These are phyloP conservation scores for Cladobotryum mycophilum DNA, from an alignment of 2,329 filamentous ascomycete genomes.

Conservation along the genomic window DNA sequence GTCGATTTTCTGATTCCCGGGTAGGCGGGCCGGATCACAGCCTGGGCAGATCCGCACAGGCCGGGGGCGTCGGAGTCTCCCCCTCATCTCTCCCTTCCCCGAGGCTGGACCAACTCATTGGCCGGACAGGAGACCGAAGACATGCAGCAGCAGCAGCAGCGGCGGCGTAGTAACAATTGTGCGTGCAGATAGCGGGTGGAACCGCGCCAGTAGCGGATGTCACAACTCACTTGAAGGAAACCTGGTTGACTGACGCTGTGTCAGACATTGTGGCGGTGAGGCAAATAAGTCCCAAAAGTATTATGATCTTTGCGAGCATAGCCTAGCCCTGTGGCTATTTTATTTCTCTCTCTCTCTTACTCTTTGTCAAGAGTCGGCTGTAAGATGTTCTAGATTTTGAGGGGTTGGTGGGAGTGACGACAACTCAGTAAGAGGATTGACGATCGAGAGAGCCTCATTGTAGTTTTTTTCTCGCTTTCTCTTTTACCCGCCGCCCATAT, in stretches of 20 bases:
- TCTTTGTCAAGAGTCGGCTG: background rate
- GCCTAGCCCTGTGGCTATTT: background rate
- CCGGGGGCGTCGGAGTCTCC: background rate
- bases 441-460: background rate
- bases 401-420: too few relatives aligned
- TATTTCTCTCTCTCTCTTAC: background rate
- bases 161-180: background rate
- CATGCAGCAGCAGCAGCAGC: background rate
- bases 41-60: slow-evolving; percentile 8
- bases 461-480: too few relatives aligned
- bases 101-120: slow-evolving; percentile 1
- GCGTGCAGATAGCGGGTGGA: slow-evolving; percentile 8
- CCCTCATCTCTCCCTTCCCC: slow-evolving; percentile 1
- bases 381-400: too few relatives aligned
- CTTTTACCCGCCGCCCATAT: slow-evolving; percentile 13
- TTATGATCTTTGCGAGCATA: background rate
- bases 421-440: background rate
- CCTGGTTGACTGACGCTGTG: slow-evolving; percentile 30
- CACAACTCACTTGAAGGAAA: slow-evolving; percentile 37
- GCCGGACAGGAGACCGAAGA: background rate
- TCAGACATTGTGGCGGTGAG: slow-evolving; percentile 25
- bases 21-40: slow-evolving; percentile 9
- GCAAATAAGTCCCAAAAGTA: slow-evolving; percentile 3
- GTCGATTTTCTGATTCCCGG: slow-evolving; percentile 1
- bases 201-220: slow-evolving; percentile 3